phyloP scores from a whole-genome alignment of 352 stramenopile genomes.

The Halophytophthora batemanensis region DNA sequence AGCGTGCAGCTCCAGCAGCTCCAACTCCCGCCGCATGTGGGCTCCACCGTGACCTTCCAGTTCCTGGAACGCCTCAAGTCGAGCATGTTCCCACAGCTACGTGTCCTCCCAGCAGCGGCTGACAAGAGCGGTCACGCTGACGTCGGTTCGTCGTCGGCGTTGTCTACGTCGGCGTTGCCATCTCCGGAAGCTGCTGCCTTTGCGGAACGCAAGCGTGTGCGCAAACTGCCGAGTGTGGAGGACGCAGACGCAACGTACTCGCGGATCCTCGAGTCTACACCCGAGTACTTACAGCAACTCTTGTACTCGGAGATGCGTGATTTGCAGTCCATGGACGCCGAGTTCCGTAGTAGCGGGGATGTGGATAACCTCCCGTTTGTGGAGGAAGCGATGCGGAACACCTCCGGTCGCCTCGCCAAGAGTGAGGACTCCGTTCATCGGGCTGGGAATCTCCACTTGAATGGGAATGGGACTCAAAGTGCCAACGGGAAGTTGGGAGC shows the following conservation, averaged over 20 bases:
- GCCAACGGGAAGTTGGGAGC: slow-evolving; percentile 7
- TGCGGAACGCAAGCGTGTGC: slow-evolving; percentile 33
- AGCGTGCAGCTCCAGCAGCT: slow-evolving; percentile 66
- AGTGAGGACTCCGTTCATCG: slow-evolving; percentile 15
- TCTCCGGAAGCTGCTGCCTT: slow-evolving; percentile 19
- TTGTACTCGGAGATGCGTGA: slow-evolving; percentile 64
- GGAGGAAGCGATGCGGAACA: slow-evolving; percentile 73
- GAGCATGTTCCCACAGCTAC: slow-evolving; percentile 68
- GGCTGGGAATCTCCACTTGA: slow-evolving; percentile 10
- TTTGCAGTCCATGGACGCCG: slow-evolving; percentile 63
- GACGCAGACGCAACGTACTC: slow-evolving; percentile 63
- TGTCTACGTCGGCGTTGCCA: slow-evolving; percentile 2
- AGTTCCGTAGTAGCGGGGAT: slow-evolving; percentile 69
- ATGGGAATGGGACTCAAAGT: neutral
- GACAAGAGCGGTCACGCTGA: slow-evolving; percentile 5
- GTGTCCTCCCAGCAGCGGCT: slow-evolving; percentile 13
- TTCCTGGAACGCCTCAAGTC: slow-evolving; percentile 69
- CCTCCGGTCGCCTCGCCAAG: slow-evolving; percentile 49
- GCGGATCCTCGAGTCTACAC: slow-evolving; percentile 69
- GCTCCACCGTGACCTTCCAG: slow-evolving; percentile 56
- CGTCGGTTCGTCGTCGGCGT: neutral
- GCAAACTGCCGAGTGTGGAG: slow-evolving; percentile 63
- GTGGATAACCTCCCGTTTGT: slow-evolving; percentile 77
- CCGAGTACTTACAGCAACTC: slow-evolving; percentile 61
- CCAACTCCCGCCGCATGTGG: slow-evolving; percentile 54